Percentiles rank a stretch among this genome's conserved stretches.
Conservation (phyloP, 805 yeast species). For the Kluyveromyces dobzhanskii region DNA sequence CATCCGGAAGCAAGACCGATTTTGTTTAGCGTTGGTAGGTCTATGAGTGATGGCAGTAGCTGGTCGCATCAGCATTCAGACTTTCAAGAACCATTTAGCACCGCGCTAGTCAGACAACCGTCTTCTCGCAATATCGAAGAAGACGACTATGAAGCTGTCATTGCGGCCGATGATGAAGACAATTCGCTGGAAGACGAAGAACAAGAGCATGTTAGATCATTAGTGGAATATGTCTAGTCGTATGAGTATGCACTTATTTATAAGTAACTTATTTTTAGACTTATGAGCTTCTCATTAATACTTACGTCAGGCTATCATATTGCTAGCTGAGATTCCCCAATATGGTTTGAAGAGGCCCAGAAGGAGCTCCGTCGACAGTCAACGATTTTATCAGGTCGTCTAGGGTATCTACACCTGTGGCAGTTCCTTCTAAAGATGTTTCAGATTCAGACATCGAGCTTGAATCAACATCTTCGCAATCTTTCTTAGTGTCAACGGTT, state of each 20-base stretch:
- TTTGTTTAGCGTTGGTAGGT: constrained; percentile 5
- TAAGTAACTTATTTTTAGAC: no score
- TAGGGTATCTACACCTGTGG: no score
- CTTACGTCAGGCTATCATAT: neutral
- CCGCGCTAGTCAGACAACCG: constrained; percentile 5
- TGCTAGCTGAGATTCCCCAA: neutral
- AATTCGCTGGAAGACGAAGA: constrained; percentile 10
- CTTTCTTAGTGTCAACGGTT: no score
- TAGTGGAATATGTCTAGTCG: neutral
- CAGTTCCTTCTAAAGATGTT: neutral
- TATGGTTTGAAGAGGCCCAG: neutral
- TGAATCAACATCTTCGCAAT: neutral
- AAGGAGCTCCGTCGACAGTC: neutral
- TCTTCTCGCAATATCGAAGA: neutral
- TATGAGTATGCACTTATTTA: no score
- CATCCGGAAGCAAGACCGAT: constrained; percentile 5
- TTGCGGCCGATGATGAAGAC: constrained; percentile 23
- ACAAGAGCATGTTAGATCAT: neutral
- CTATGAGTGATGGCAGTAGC: constrained; percentile 15
- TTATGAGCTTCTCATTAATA: no score
- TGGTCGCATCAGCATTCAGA: constrained; percentile 14
- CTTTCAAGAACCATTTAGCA: constrained; percentile 10
- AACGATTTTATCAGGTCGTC: neutral
- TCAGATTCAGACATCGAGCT: neutral
- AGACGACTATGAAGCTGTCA: constrained; percentile 14